phyloP scores from a whole-genome alignment of 805 yeast genomes.

The Ogataea kodamae region DNA sequence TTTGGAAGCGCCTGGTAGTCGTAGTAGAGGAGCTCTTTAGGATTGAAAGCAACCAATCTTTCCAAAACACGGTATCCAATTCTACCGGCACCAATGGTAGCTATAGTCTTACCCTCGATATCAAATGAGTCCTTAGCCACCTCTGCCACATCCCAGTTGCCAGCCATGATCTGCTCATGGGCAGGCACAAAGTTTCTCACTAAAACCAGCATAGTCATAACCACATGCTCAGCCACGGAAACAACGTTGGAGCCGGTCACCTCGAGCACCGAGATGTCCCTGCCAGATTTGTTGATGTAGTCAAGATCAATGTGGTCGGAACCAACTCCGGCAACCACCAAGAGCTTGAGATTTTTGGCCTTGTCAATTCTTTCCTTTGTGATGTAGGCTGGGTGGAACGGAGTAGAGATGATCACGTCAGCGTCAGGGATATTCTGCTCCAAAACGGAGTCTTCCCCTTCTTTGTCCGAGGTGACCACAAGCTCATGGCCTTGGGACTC shows the following conservation, averaged over 20 bases:
- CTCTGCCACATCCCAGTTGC: conserved; percentile 75
- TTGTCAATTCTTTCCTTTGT: conserved; percentile 60
- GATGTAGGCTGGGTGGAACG: conserved; percentile 79
- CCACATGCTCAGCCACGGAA: conserved; percentile 78
- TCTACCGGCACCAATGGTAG: conserved; percentile 82
- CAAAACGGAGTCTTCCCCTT: conserved; percentile 52
- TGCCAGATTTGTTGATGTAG: conserved; percentile 56
- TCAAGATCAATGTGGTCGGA: conserved; percentile 75
- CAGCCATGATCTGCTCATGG: conserved; percentile 59
- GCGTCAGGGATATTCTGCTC: conserved; percentile 69
- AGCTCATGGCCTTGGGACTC: conserved; percentile 65
- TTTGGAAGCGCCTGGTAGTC: conserved; percentile 69
- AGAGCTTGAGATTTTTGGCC: conserved; percentile 67
- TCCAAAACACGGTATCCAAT: conserved; percentile 75
- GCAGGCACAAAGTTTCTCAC: conserved; percentile 79
- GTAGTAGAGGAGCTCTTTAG: conserved; percentile 67
- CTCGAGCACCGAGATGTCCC: conserved; percentile 65
- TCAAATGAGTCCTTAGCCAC: conserved; percentile 72
- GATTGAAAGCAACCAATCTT: conserved; percentile 68
- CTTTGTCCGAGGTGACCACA: conserved; percentile 66
- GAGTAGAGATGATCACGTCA: conserved; percentile 75
- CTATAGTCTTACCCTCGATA: conserved; percentile 69
- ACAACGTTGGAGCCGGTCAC: conserved; percentile 81
- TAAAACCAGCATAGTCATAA: conserved; percentile 67
- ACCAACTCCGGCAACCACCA: conserved; percentile 82